phyloP scores from a whole-genome alignment of 257 asterid species.

The Nyctanthes arbortristis region DNA sequence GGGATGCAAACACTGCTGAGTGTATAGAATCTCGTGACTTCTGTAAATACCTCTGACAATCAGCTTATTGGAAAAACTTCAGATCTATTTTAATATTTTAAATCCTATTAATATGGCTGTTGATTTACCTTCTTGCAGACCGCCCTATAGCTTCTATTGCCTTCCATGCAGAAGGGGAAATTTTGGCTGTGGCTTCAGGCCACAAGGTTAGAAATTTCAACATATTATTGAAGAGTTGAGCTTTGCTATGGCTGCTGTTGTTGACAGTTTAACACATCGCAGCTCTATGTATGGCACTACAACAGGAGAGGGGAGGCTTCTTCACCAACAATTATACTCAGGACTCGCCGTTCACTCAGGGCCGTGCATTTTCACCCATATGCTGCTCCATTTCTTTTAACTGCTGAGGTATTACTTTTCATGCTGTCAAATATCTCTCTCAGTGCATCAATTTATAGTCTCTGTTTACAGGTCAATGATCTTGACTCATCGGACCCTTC shows the following conservation, averaged over 20 bases:
- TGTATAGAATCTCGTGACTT: constrained; percentile 93
- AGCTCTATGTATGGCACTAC: constrained; percentile 97
- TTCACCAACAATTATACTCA: constrained; percentile 75
- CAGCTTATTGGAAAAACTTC: neutral
- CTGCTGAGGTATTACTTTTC: constrained; percentile 82
- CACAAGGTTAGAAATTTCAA: constrained; percentile 73
- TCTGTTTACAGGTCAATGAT: constrained; percentile 68
- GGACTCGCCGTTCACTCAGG: constrained; percentile 95
- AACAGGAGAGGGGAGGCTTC: constrained; percentile 76
- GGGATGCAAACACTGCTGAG: constrained; percentile 89
- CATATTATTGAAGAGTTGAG: constrained; percentile 17
- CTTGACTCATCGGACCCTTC: constrained; percentile 91
- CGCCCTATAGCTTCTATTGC: constrained; percentile 99
- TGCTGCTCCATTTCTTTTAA: constrained; percentile 92
- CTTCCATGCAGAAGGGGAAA: constrained; percentile 94
- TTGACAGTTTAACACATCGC: constrained; percentile 40
- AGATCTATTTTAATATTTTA: constrained; percentile 10
- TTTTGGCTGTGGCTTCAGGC: constrained; percentile 97
- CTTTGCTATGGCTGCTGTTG: constrained; percentile 22
- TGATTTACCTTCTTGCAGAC: constrained; percentile 46
- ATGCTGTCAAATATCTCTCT: constrained; percentile 23
- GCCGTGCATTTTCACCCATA: constrained; percentile 99
- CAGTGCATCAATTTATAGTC: constrained; percentile 12
- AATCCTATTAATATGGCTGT: constrained; percentile 17
- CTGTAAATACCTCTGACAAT: constrained; percentile 53